phyloP scores from a whole-genome alignment of 495 filamentous ascomycete species.

The Eremomyces bilateralis region DNA sequence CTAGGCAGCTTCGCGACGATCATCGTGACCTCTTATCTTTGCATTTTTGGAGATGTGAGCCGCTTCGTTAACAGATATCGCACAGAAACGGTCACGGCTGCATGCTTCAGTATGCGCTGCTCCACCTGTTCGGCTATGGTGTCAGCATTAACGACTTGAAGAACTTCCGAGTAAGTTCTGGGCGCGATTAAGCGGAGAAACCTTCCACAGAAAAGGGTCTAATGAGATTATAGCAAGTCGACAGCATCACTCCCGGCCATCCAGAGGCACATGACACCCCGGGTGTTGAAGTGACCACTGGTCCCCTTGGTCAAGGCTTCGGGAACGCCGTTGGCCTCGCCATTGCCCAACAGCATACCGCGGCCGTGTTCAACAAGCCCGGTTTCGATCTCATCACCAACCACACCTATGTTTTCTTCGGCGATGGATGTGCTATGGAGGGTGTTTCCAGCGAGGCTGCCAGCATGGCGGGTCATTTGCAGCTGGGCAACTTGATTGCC shows the following conservation, averaged over 20 bases:
- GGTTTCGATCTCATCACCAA: conserved; percentile 82
- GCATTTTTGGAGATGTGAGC: conserved; percentile 1
- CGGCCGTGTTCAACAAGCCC: conserved; percentile 89
- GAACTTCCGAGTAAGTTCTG: conserved; percentile 63
- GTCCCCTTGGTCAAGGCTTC: conserved; percentile 17
- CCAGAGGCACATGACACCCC: conserved; percentile 92
- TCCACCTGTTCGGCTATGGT: conserved; percentile 87
- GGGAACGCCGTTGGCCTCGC: conserved; percentile 47
- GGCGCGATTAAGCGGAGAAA: too few relatives aligned
- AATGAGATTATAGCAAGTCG: conserved; percentile 41
- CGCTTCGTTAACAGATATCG: too few relatives aligned
- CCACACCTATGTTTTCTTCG: conserved; percentile 91
- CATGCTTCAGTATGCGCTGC: conserved; percentile 97
- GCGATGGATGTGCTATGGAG: conserved; percentile 98
- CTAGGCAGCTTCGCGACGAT: neutral
- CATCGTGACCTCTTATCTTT: conserved; percentile 7
- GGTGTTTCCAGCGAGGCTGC: conserved; percentile 87
- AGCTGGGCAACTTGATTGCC: conserved; percentile 90
- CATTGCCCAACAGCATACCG: conserved; percentile 80
- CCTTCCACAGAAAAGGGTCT: too few relatives aligned
- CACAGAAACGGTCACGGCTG: conserved; percentile 96
- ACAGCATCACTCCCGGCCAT: conserved; percentile 91
- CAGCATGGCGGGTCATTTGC: conserved; percentile 82
- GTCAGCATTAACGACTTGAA: conserved; percentile 79
- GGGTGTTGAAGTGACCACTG: conserved; percentile 90